Evolutionary conservation across 805 yeast genomes (phyloP).

Genomic region (Clavispora asparagi): DNA sequence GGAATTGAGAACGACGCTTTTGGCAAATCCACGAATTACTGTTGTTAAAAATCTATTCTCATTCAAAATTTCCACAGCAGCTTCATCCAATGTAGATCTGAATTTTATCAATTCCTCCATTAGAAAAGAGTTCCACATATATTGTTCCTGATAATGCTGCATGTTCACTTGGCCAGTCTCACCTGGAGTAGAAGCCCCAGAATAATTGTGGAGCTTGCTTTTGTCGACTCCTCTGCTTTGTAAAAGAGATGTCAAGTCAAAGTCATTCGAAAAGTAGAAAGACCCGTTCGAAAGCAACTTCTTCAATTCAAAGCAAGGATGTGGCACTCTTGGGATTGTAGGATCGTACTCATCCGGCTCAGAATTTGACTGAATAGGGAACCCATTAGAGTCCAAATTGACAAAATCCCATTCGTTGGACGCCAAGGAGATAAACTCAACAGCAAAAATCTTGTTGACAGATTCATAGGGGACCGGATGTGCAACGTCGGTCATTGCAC

Average conservation of each 20-base stretch:
- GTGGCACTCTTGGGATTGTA: conserved; percentile 29
- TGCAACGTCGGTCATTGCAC: conserved; percentile 67
- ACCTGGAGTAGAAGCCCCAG: conserved; percentile 2
- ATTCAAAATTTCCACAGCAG: conserved; percentile 59
- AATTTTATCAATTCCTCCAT: conserved; percentile 76
- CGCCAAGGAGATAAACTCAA: conserved; percentile 78
- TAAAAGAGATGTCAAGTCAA: conserved; percentile 82
- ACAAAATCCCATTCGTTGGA: conserved; percentile 75
- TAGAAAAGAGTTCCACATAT: conserved; percentile 96
- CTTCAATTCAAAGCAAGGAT: conserved; percentile 79
- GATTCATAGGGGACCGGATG: conserved; percentile 75
- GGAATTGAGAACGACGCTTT: conserved; percentile 49
- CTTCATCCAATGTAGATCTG: conserved; percentile 62
- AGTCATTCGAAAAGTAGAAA: conserved; percentile 86
- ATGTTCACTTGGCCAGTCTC: conserved; percentile 3
- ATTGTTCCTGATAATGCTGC: conserved; percentile 65
- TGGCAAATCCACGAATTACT: conserved; percentile 93
- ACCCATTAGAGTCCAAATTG: conserved; percentile 64
- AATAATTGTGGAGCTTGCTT: conserved; percentile 11
- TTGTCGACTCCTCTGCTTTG: conserved; percentile 65
- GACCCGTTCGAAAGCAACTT: conserved; percentile 82
- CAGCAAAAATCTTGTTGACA: conserved; percentile 74
- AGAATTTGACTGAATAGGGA: conserved; percentile 44
- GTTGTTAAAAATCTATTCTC: conserved; percentile 80
- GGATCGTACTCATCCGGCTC: conserved; percentile 21